Evolutionary conservation across 2,329 filamentous ascomycete genomes (phyloP), one percentile per base, ranked within the genome.

Genomic region (Lasiodiplodia theobromae): DNA sequence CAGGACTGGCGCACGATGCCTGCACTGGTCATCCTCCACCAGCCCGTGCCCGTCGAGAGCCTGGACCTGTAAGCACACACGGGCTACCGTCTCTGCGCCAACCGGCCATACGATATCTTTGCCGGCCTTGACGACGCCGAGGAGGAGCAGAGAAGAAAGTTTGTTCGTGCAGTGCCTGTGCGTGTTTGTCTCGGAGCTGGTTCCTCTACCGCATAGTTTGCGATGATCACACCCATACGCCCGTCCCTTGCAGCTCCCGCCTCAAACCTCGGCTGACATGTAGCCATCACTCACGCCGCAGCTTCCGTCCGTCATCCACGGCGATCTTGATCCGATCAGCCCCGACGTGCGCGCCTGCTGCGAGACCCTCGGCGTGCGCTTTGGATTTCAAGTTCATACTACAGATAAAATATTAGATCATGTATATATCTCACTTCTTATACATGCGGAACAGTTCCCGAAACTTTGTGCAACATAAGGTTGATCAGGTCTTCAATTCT

Each of bases 321-420:
- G 96, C 57, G 96, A 99, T 77, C 86, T 99, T 11, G 96, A 99
- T 81, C 97, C 95, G 4, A 83, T 98, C 21, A 82, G 82, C 2
- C 83, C 87, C 11, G 80, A 87, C 14, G 86, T 92, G 12, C 85
- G 85, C 65, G 74, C 84, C n/a, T 91, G 91, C 79, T 97, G 94
- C 80, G 83, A 86, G 44, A 81, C 83, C 25, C 84, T 86, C 65
- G 78, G 84, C 34, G 86, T 25, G 25, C 25, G 3, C 25, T 34
- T 34, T 34, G 31, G 31, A 34, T 34, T 34, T 34, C 31, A 34
- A 34, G 8, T 34, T 34, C 31, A 34, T 34, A 34, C 31, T 34
- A 1, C 31, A 34, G 2, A 34, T 34, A 34, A 34, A 10, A 34
- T 10, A 34, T 34, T 8, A 34, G 31, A 34, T 34, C 8, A 10